phyloP scores from a whole-genome alignment of 352 stramenopile species.

The Sclerospora graminicola region DNA sequence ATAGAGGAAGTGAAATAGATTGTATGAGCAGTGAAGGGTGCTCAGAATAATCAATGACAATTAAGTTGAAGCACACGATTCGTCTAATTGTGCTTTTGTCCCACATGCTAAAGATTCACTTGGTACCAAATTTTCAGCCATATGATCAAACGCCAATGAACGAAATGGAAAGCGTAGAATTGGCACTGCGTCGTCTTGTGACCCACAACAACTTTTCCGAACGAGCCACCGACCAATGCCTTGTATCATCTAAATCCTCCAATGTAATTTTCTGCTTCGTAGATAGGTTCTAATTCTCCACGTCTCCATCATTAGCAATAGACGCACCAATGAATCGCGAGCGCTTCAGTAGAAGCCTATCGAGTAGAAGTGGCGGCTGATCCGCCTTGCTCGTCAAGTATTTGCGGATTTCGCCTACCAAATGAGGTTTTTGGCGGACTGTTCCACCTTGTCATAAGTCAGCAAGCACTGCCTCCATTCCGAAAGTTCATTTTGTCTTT shows the following conservation, averaged over 20 bases:
- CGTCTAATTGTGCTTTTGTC: too few species aligned
- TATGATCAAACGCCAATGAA: too few species aligned
- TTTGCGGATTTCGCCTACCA: constrained; percentile 63
- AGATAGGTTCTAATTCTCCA: constrained; percentile 16
- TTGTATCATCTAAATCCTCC: constrained; percentile 76
- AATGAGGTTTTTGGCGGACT: constrained; percentile 67
- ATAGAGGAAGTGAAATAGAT: too few species aligned
- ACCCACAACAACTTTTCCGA: constrained; percentile 85
- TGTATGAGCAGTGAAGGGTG: too few species aligned
- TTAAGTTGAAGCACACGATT: too few species aligned
- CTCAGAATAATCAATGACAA: too few species aligned
- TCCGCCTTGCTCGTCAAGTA: constrained; percentile 79
- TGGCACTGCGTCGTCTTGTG: constrained; percentile 85
- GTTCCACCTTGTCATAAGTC: constrained; percentile 62
- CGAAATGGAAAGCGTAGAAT: too few species aligned
- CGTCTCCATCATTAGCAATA: constrained; percentile 43
- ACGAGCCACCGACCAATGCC: constrained; percentile 88
- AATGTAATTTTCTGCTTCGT: constrained; percentile 42
- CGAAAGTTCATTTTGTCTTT: constrained; percentile 59
- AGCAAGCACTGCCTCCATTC: constrained; percentile 60
- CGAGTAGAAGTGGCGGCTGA: constrained; percentile 64
- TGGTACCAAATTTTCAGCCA: too few species aligned
- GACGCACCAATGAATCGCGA: constrained; percentile 63
- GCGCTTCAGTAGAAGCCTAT: constrained; percentile 45
- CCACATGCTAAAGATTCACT: too few species aligned